Percentiles rank a stretch among this genome's conserved stretches.
These are phyloP conservation scores for Trichoderma erinaceum DNA, from an alignment of 495 filamentous ascomycete species.

Conservation along the genomic window DNA sequence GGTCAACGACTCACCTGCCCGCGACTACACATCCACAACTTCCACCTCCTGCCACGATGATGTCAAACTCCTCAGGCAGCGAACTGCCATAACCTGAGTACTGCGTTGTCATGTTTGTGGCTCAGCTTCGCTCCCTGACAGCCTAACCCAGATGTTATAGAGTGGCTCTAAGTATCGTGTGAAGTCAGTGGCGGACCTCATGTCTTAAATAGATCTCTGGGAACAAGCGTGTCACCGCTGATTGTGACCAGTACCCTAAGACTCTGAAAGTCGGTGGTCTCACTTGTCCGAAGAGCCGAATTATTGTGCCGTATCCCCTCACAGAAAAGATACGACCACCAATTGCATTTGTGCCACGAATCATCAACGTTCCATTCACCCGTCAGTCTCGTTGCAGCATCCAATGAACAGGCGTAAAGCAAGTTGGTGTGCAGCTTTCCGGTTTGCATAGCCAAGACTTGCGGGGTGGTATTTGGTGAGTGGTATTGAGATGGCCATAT, in stretches of 20 bases:
- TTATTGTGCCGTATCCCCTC: neutral
- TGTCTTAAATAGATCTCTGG: neutral
- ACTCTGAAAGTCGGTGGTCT: neutral
- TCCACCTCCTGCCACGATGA: slow-evolving; percentile 73
- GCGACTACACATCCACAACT: slow-evolving; percentile 72
- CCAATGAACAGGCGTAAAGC: neutral
- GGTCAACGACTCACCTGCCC: slow-evolving; percentile 41
- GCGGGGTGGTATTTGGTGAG: neutral
- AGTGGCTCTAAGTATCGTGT: neutral
- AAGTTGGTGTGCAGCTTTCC: neutral
- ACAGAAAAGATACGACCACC: neutral
- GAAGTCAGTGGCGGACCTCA: neutral
- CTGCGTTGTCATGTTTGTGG: neutral
- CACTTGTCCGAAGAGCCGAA: neutral
- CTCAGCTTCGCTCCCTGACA: neutral
- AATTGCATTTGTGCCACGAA: neutral
- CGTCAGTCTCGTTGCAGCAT: neutral
- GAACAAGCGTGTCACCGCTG: neutral
- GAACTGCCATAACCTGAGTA: neutral
- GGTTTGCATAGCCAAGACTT: slow-evolving; percentile 4
- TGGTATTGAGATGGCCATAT: neutral
- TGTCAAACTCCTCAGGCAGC: slow-evolving; percentile 68
- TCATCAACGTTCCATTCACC: neutral
- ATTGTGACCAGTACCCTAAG: neutral
- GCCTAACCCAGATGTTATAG: neutral